Percentiles rank a stretch among this genome's conserved stretches.
Evolutionary conservation across 2,329 filamentous ascomycete genomes (phyloP).

Genomic region (Aspergillus fumigatus): DNA sequence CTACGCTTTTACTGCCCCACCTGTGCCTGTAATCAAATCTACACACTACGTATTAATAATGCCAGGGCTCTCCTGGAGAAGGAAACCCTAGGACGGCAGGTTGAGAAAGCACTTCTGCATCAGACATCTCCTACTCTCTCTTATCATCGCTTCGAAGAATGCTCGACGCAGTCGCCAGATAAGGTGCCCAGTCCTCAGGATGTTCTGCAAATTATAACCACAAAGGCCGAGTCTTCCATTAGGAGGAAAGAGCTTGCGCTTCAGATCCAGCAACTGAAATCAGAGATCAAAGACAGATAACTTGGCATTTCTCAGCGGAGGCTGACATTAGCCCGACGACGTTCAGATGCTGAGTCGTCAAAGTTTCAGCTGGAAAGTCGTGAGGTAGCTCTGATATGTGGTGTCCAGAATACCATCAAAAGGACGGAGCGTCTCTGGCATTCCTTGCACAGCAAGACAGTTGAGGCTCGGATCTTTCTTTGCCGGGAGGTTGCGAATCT

Average conservation of each 20-base stretch:
- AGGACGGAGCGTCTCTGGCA: conserved; percentile 69
- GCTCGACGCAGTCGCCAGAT: not conserved
- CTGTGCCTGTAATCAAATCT: conserved; percentile 66
- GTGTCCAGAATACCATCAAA: conserved; percentile 62
- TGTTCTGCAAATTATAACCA: conserved; percentile 26
- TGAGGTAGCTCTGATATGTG: conserved; percentile 60
- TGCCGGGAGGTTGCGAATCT: conserved; percentile 79
- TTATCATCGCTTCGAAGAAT: not conserved
- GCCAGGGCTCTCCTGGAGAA: conserved; percentile 60
- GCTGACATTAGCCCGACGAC: conserved; percentile 53
- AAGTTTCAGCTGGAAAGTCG: conserved; percentile 51
- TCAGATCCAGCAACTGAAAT: conserved; percentile 26
- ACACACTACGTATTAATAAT: conserved; percentile 59
- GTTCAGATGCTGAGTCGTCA: conserved; percentile 50
- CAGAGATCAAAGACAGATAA: conserved; percentile 47
- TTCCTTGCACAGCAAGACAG: conserved; percentile 66
- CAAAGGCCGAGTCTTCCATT: conserved; percentile 27
- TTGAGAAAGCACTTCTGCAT: conserved; percentile 34
- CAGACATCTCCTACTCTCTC: not conserved
- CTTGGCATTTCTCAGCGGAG: conserved; percentile 53
- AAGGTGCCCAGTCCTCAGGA: conserved; percentile 20
- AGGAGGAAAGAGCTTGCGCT: conserved; percentile 24
- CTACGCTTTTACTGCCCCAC: conserved; percentile 64
- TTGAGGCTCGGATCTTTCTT: conserved; percentile 71
- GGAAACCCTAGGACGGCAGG: conserved; percentile 46